Evolutionary conservation across 352 stramenopile genomes (phyloP).

Genomic region (Phytopythium vexans): DNA sequence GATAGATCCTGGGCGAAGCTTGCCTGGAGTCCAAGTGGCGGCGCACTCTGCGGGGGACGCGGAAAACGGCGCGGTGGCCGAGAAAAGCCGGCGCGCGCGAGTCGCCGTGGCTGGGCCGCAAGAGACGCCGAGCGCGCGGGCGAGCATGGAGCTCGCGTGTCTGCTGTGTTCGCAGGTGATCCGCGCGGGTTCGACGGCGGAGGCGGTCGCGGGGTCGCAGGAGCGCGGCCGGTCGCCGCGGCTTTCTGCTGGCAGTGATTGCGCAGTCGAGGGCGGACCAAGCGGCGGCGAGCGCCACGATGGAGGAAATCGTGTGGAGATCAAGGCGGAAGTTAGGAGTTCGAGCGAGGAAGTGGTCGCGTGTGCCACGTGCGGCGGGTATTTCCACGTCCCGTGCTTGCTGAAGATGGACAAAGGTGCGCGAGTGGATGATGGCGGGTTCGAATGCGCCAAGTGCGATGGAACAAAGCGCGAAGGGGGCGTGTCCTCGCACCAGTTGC

Average conservation of each 20-base stretch:
- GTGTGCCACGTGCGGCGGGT: constrained; percentile 33
- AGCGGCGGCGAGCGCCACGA: neutral
- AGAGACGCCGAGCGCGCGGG: no score
- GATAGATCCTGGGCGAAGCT: no score
- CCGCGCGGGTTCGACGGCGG: constrained; percentile 2
- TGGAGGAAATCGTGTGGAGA: neutral
- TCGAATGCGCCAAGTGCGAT: constrained; percentile 22
- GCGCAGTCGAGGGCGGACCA: constrained; percentile 1
- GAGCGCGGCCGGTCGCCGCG: constrained; percentile 4
- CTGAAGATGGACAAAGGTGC: constrained; percentile 2
- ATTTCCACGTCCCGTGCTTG: constrained; percentile 42
- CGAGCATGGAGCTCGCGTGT: constrained; percentile 39
- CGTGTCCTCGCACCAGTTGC: neutral
- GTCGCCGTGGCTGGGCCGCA: no score
- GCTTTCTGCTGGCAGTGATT: constrained; percentile 3
- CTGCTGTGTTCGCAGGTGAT: constrained; percentile 35
- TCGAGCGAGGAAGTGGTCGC: constrained; percentile 13
- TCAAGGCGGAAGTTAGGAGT: neutral
- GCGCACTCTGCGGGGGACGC: no score
- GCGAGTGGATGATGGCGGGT: constrained; percentile 2
- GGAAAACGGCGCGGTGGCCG: no score
- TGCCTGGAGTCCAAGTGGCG: no score
- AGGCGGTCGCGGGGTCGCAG: constrained; percentile 1
- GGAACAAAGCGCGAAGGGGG: neutral
- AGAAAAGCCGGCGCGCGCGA: no score